Base-by-base conservation (phyloP, 345 rosid species). In the Camelina laxa region DNA sequence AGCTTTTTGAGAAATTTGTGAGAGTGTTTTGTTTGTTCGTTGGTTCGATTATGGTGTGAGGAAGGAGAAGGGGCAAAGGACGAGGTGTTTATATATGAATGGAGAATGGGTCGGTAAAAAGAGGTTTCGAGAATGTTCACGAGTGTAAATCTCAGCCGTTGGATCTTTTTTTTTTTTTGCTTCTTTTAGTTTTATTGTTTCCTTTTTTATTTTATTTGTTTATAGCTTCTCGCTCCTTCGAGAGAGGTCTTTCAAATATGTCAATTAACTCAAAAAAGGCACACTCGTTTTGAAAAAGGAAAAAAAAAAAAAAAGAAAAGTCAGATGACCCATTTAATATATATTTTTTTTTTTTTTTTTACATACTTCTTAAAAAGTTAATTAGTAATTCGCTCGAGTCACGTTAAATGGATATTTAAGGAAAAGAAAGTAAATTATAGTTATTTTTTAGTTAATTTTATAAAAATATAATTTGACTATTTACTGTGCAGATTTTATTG, bases 51-150 rank as follows among this genome's bases (percentile, higher is more conserved):
- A 1, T 1, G 9, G 13, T 27, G 8, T 20, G 45, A 53, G 16
- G 11, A 19, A 17, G 21, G 16, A 27, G 27, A 20, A 21, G 12
- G 7, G 50, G 1, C 19, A 7, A 7, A 48, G 15, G 15, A 35
- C 5, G 50, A 65, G 24, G 41, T 15, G 60, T 21, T 63, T 70
- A 63, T 16, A 70, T 63, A 76, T 41, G 9, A 22, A 1, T 21
- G 44, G 16, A 22, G 1, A 39, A 11, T 24, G 17, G n/a, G 69
- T 75, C 73, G 45, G 73, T 67, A 27, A 45, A 45, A 17, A 27
- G 74, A 47, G 13, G 1, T 35, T 70, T 76, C 80, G 60, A 70
- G 80, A 76, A 70, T 27, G 72, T 76, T 70, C 80, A 63, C 15
- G 11, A 22, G 45, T 55, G 15, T 1, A 19, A 45, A 27, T 63